phyloP scores from a whole-genome alignment of 441 rosid species.

The Dalechampia spathulata region DNA sequence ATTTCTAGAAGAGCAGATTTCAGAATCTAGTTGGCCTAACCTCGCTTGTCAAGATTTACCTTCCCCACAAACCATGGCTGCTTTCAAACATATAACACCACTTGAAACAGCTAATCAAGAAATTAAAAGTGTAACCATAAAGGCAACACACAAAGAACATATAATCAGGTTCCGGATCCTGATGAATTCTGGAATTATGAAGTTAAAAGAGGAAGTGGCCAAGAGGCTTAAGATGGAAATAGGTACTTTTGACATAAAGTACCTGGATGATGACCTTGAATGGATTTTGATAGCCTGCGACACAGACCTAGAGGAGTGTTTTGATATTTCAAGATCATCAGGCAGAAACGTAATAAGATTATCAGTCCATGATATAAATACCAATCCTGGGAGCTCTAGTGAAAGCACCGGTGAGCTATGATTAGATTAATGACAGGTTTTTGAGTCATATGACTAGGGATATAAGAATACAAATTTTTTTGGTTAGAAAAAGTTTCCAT shows the following conservation, averaged over 20 bases:
- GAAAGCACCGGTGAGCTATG: constrained; percentile 75
- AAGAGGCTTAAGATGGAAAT: constrained; percentile 77
- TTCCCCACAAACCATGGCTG: constrained; percentile 23
- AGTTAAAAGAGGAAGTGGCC: constrained; percentile 71
- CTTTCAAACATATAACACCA: constrained; percentile 20
- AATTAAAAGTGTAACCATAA: constrained; percentile 43
- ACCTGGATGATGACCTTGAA: constrained; percentile 77
- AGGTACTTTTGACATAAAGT: constrained; percentile 73
- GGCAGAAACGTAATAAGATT: constrained; percentile 55
- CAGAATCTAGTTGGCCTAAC: constrained; percentile 41
- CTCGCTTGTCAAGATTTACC: constrained; percentile 24
- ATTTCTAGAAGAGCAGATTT: constrained; percentile 37
- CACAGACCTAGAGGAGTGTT: constrained; percentile 76
- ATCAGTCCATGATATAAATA: constrained; percentile 50
- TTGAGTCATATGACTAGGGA: no score
- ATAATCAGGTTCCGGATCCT: constrained; percentile 73
- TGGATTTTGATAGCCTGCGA: constrained; percentile 79
- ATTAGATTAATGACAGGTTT: no score
- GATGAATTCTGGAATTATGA: constrained; percentile 35
- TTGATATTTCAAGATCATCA: constrained; percentile 61
- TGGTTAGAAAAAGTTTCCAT: constrained; percentile 9
- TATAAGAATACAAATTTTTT: no score
- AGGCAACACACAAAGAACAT: constrained; percentile 71
- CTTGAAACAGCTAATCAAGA: constrained; percentile 23
- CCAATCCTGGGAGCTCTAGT: constrained; percentile 73